Percentiles rank a stretch among this genome's conserved stretches.
phyloP scores from a whole-genome alignment of 768 basidiomycete genomes.

The Suillus sp. region DNA sequence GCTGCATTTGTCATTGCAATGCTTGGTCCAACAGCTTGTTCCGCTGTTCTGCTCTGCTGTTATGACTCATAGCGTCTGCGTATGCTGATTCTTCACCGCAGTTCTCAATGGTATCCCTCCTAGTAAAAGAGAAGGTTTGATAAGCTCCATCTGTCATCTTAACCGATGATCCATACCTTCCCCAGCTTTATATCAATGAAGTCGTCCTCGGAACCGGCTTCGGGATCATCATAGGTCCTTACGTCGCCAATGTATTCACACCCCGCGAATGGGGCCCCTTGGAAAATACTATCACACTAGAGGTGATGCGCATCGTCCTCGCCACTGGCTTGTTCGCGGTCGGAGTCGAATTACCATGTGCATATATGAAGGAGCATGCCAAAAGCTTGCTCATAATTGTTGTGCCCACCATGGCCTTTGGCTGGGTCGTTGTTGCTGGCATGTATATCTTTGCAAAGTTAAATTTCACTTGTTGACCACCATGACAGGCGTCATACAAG shows the following conservation, averaged over 20 bases:
- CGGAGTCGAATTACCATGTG: conserved; percentile 87
- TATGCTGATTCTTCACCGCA: conserved; percentile 28
- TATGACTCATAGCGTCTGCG: not conserved
- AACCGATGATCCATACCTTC: not conserved
- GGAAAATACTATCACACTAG: conserved; percentile 70
- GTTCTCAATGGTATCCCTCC: conserved; percentile 84
- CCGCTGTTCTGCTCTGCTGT: not conserved
- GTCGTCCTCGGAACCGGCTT: conserved; percentile 86
- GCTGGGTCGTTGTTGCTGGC: conserved; percentile 80
- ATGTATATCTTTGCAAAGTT: conserved; percentile 21
- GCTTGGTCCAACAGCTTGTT: not conserved
- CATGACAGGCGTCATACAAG: conserved; percentile 60
- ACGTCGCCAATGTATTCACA: conserved; percentile 69
- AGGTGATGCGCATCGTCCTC: conserved; percentile 86
- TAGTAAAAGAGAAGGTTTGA: conserved; percentile 78
- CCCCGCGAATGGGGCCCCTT: conserved; percentile 70
- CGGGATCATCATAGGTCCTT: conserved; percentile 64
- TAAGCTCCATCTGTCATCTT: not conserved
- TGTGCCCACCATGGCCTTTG: conserved; percentile 82
- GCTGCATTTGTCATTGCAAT: too few relatives aligned
- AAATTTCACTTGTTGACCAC: not conserved
- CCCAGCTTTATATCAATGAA: conserved; percentile 85
- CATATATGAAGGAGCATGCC: conserved; percentile 81
- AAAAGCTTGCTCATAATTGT: conserved; percentile 70
- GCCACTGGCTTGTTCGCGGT: conserved; percentile 93